These are phyloP conservation scores for Aurifilum marmelostoma DNA, from an alignment of 2,329 filamentous ascomycete genomes.

Conservation along the genomic window DNA sequence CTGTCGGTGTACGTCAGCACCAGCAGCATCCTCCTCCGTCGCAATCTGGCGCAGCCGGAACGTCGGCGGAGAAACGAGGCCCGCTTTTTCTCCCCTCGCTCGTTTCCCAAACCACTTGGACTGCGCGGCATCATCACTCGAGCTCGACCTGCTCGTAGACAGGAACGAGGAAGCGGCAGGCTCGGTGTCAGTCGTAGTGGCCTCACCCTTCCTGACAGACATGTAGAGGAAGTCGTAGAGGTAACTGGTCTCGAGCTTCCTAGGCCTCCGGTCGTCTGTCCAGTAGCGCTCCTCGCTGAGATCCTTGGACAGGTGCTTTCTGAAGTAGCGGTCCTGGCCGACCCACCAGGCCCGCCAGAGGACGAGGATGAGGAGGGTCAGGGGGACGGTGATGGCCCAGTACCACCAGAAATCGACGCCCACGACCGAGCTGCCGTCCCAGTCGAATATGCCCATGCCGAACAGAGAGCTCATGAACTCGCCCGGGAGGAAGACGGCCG, in stretches of 20 bases:
- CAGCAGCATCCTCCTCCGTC: slow-evolving; percentile 14
- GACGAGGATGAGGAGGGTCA: slow-evolving; percentile 47
- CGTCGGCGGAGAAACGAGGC: slow-evolving; percentile 17
- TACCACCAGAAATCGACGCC: slow-evolving; percentile 51
- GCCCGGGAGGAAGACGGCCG: slow-evolving; percentile 51
- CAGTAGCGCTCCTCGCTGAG: slow-evolving; percentile 53
- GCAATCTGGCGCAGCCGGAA: slow-evolving; percentile 27
- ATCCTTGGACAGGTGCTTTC: slow-evolving; percentile 48
- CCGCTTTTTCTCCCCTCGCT: background rate
- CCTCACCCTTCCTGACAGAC: slow-evolving; percentile 36
- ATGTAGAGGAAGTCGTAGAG: slow-evolving; percentile 49
- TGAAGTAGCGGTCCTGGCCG: slow-evolving; percentile 50
- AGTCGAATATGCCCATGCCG: slow-evolving; percentile 53
- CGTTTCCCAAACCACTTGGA: slow-evolving; percentile 16
- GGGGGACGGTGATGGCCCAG: slow-evolving; percentile 48
- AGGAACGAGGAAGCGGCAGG: slow-evolving; percentile 3
- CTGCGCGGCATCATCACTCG: slow-evolving; percentile 14
- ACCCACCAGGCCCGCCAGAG: slow-evolving; percentile 53
- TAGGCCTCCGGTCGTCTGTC: slow-evolving; percentile 48
- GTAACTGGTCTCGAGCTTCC: slow-evolving; percentile 47
- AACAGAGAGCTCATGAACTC: slow-evolving; percentile 52
- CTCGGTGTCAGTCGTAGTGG: background rate
- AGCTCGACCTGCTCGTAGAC: slow-evolving; percentile 1
- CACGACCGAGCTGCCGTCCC: slow-evolving; percentile 43
- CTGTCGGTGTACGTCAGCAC: too few relatives aligned